Percentiles rank a stretch among this genome's conserved stretches.
Conservation (phyloP, 306 rosid genomes). For the Vigna unguiculata region DNA sequence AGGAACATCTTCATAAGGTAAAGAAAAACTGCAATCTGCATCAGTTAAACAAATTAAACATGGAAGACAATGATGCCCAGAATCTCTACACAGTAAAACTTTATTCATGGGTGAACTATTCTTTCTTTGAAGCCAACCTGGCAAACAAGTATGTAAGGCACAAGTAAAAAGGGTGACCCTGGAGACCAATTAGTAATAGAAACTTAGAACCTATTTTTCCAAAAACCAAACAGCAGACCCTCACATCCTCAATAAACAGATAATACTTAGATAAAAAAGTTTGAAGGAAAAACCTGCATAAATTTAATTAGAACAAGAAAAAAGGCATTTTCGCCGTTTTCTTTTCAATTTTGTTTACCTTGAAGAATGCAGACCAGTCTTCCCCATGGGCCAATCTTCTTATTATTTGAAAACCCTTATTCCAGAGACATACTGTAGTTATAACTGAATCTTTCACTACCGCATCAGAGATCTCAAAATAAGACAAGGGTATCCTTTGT, state of each 20-base stretch:
- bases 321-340: slow-evolving; percentile 13
- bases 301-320: slow-evolving; percentile 18
- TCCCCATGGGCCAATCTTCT: slow-evolving; percentile 67
- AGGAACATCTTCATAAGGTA: slow-evolving; percentile 65
- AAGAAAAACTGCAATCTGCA: slow-evolving; percentile 64
- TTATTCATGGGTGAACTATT: slow-evolving; percentile 17
- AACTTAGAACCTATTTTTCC: slow-evolving; percentile 7
- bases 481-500: slow-evolving; percentile 53
- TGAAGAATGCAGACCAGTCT: slow-evolving; percentile 71
- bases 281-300: not conserved
- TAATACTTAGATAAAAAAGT: slow-evolving; percentile 10
- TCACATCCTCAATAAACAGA: slow-evolving; percentile 15
- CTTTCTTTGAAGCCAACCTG: slow-evolving; percentile 35
- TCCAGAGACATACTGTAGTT: slow-evolving; percentile 65
- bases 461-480: slow-evolving; percentile 63
- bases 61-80: slow-evolving; percentile 21
- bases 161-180: slow-evolving; percentile 19
- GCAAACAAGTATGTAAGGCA: slow-evolving; percentile 14
- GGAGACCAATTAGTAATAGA: slow-evolving; percentile 11
- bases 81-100: slow-evolving; percentile 31
- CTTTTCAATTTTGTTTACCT: slow-evolving; percentile 56
- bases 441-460: slow-evolving; percentile 54
- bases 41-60: slow-evolving; percentile 25
- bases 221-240: slow-evolving; percentile 41
- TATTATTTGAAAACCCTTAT: slow-evolving; percentile 56